Evolutionary conservation across 2,329 filamentous ascomycete species (phyloP).

Genomic region (Trematosphaeria pertusa): DNA sequence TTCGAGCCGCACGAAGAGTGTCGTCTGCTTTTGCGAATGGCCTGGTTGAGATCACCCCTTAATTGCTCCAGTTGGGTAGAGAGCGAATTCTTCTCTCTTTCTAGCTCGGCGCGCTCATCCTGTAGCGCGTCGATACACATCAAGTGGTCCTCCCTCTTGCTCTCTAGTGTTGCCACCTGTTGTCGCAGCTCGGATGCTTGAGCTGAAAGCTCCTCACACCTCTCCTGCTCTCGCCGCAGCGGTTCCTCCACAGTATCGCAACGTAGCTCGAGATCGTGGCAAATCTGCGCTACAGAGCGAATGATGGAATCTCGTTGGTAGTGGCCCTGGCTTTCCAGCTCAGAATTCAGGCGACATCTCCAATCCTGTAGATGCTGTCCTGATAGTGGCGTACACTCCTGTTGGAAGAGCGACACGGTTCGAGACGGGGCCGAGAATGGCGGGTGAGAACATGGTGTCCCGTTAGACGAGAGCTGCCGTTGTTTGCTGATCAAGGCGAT

Average conservation of each 20-base stretch:
- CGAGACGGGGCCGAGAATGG: background rate
- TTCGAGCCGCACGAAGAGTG: constrained; percentile 25
- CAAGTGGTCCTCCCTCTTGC: constrained; percentile 29
- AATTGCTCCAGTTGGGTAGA: constrained; percentile 39
- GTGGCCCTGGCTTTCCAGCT: constrained; percentile 48
- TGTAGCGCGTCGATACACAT: constrained; percentile 48
- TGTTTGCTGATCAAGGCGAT: constrained; percentile 38
- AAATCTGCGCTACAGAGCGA: constrained; percentile 59
- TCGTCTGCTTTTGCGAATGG: constrained; percentile 43
- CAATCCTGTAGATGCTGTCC: constrained; percentile 53
- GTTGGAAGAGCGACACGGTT: constrained; percentile 45
- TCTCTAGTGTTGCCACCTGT: constrained; percentile 45
- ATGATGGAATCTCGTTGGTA: constrained; percentile 57
- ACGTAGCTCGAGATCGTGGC: constrained; percentile 62
- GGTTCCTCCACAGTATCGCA: constrained; percentile 64
- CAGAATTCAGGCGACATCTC: constrained; percentile 54
- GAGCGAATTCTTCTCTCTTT: constrained; percentile 48
- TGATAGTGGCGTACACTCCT: constrained; percentile 47
- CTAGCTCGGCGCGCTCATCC: constrained; percentile 48
- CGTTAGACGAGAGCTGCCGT: constrained; percentile 19
- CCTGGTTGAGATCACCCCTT: constrained; percentile 47
- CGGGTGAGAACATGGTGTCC: constrained; percentile 26
- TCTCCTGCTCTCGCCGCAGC: constrained; percentile 54
- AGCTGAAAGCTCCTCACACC: constrained; percentile 39
- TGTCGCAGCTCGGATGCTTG: constrained; percentile 41